Percentiles rank a stretch among this genome's conserved stretches.
Evolutionary conservation across 2,329 filamentous ascomycete species (phyloP).

Genomic region (Colletotrichum spaethianum): DNA sequence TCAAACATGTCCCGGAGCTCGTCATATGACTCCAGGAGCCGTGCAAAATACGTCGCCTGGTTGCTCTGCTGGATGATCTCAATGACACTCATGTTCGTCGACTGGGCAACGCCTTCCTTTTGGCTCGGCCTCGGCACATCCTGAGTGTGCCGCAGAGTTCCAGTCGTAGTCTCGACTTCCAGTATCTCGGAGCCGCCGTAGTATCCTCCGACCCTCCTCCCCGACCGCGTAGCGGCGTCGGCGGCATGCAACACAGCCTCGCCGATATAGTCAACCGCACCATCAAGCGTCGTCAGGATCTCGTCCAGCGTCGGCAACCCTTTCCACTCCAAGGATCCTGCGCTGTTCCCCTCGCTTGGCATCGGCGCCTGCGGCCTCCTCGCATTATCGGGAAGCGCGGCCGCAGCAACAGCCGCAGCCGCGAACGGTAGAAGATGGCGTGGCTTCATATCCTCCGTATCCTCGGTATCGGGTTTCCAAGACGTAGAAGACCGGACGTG

Average conservation of each 20-base stretch:
- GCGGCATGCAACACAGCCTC: background rate
- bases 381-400: background rate
- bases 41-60: background rate
- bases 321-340: background rate
- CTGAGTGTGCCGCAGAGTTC: no score
- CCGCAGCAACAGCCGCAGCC: background rate
- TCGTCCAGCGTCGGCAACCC: background rate
- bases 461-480: background rate
- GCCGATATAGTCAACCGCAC: background rate
- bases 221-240: background rate
- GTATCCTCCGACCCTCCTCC: background rate
- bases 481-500: conserved; percentile 4
- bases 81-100: background rate
- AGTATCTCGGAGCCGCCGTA: background rate
- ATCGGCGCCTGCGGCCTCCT: background rate
- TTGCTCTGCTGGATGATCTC: conserved; percentile 4
- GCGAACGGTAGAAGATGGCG: conserved; percentile 3
- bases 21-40: conserved; percentile 6
- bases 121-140: background rate
- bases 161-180: background rate
- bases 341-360: background rate
- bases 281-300: background rate
- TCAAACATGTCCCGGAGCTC: background rate
- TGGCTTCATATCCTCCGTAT: conserved; percentile 13
- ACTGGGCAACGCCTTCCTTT: no score